Percentiles rank a stretch among this genome's conserved stretches.
Evolutionary conservation across 176 grass and related monocot species (phyloP).

Genomic region (Aegilops tauschii): DNA sequence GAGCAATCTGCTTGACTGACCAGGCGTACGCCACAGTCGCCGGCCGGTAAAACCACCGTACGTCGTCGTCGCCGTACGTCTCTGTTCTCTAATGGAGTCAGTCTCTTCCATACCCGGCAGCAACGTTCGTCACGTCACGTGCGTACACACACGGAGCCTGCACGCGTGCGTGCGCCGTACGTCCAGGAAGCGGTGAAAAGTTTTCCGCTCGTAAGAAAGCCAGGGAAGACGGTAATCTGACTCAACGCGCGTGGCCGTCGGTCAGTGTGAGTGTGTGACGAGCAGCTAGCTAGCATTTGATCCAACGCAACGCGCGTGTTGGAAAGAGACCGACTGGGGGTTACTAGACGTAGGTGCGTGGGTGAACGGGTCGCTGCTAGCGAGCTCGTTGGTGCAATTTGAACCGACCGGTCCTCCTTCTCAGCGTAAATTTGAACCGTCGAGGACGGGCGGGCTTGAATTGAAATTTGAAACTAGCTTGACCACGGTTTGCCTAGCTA

Average conservation of each 20-base stretch:
- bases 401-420: neutral
- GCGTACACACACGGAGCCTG: neutral
- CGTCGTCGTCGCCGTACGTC: too few relatives aligned
- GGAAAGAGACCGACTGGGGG: neutral
- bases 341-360: neutral
- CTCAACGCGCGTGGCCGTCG: too few relatives aligned
- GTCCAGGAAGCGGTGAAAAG: neutral
- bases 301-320: conserved; percentile 6
- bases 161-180: neutral
- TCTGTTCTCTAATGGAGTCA: neutral
- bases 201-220: neutral
- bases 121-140: neutral
- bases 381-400: neutral
- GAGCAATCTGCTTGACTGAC: too few relatives aligned
- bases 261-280: neutral
- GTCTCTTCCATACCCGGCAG: neutral
- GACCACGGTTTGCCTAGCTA: neutral
- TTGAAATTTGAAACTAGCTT: neutral
- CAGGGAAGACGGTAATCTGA: neutral
- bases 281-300: neutral
- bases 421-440: too few relatives aligned
- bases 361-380: neutral
- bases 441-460: neutral
- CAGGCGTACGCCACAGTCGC: neutral
- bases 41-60: too few relatives aligned